Evolutionary conservation across 225 moss, liverwort and hornwort species (phyloP).

Genomic region (Antitrichia curtipendula): DNA sequence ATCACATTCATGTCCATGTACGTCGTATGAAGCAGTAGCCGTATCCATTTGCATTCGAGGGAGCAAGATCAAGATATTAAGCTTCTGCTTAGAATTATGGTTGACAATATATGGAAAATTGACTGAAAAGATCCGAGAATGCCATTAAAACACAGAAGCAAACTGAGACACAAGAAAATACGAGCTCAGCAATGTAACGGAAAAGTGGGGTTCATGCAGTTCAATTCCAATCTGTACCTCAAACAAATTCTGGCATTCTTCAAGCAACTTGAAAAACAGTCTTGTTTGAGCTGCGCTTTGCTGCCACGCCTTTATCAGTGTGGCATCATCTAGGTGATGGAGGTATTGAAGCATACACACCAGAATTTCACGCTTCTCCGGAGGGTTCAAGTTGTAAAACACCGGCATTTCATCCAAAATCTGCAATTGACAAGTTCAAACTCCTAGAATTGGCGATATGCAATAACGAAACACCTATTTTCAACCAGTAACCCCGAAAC

Average conservation of each 20-base stretch:
- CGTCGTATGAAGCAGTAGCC: background rate
- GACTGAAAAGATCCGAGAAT: background rate
- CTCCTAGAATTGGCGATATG: background rate
- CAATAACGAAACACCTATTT: background rate
- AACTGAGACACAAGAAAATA: background rate
- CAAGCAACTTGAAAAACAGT: slow-evolving; percentile 89
- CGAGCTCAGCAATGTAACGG: background rate
- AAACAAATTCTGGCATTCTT: slow-evolving; percentile 86
- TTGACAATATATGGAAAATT: background rate
- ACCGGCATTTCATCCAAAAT: slow-evolving; percentile 98
- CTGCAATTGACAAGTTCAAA: slow-evolving; percentile 17
- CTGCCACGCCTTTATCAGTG: slow-evolving; percentile 92
- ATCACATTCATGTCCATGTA: background rate
- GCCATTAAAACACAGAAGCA: background rate
- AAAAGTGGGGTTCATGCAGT: background rate
- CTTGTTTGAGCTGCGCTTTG: slow-evolving; percentile 87
- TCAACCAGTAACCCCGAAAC: background rate
- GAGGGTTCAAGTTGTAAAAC: slow-evolving; percentile 70
- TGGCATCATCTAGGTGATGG: slow-evolving; percentile 74
- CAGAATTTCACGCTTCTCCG: slow-evolving; percentile 84
- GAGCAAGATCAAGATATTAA: background rate
- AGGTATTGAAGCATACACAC: slow-evolving; percentile 86
- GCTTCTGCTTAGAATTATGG: background rate
- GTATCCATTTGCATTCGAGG: background rate
- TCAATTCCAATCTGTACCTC: slow-evolving; percentile 38